phyloP scores from a whole-genome alignment of 495 filamentous ascomycete species.

The Aspergillus sparsus region DNA sequence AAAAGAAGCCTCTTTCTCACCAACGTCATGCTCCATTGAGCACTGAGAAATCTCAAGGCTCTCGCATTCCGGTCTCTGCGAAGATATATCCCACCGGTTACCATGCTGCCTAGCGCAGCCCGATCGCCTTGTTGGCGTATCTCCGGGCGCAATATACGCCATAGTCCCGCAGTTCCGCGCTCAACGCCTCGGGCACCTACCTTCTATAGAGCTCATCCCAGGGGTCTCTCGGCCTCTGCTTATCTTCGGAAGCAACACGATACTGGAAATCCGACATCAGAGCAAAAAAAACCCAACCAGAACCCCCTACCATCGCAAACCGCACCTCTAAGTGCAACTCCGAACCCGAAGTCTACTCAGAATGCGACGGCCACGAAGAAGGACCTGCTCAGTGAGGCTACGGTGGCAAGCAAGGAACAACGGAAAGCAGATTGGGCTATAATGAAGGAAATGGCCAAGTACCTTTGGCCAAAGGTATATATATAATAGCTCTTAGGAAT shows the following conservation, averaged over 20 bases:
- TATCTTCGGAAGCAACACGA: conserved; percentile 25
- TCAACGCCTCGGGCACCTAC: conserved; percentile 29
- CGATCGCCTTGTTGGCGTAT: conserved; percentile 43
- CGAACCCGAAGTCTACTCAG: conserved; percentile 26
- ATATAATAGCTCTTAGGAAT: conserved; percentile 6
- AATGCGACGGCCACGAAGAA: conserved; percentile 44
- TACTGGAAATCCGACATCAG: conserved; percentile 16
- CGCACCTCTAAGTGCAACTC: conserved; percentile 23
- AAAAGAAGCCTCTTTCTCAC: neutral
- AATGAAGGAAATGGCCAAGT: conserved; percentile 94
- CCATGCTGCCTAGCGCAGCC: conserved; percentile 49
- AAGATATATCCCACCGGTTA: conserved; percentile 19
- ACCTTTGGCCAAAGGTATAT: conserved; percentile 89
- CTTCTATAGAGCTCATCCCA: conserved; percentile 31
- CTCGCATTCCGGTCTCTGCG: conserved; percentile 1
- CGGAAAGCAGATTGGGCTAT: conserved; percentile 97
- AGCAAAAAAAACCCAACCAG: conserved; percentile 16
- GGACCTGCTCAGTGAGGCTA: conserved; percentile 56
- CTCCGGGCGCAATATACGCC: conserved; percentile 35
- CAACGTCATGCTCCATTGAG: conserved; percentile 36
- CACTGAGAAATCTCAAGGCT: neutral
- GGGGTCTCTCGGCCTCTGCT: conserved; percentile 30
- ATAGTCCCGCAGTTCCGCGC: conserved; percentile 33
- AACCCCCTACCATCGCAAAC: conserved; percentile 23
- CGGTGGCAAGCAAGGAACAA: conserved; percentile 73